Evolutionary conservation across 805 yeast genomes (phyloP), one percentile per base, ranked within the genome.

Genomic region (Saturnispora sanitii): DNA sequence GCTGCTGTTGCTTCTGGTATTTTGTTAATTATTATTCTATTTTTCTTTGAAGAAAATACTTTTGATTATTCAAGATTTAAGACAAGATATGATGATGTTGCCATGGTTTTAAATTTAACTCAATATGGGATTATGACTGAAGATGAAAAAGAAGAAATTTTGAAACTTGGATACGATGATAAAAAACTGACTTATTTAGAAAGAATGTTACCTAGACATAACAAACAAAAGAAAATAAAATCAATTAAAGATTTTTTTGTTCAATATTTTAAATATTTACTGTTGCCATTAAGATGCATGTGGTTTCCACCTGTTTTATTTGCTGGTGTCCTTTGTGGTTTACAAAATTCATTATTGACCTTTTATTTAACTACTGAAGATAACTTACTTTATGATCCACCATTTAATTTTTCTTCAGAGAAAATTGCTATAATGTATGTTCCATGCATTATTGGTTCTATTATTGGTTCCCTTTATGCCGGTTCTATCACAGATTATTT

Each of bases 371-470:
- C 88, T 2, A 73, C 83, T 3, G 79, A 80, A 53, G 87, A 81
- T 45, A 77, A 77, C 32, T 62, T 64, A 45, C 77, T 75, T 57
- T 73, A 73, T 37, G 75, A 66, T 38, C 66, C 68, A 0, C 90
- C 90, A 7, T 82, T 74, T 66, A 75, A 76, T 57, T 80, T 75
- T 52, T 64, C 76, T 13, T 70, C 70, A 45, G 64, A 69, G 2
- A 78, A 74, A 30, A 82, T 82, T n/a, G 88, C 85, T 0, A 54
- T 80, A 35, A 79, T 82, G 87, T 79, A 81, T 50, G 65, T 82
- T n/a, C 87, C 90, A 1, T 70, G 79, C 33, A 57, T 78, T 32
- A 67, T 77, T 26, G 85, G 85, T 20, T 77, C 83, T 1, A 58
- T 74, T 6, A 64, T 78, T 41, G 85, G 85, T 2, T 77, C 83